phyloP scores from a whole-genome alignment of 345 rosid genomes.

The Arabis alpina region DNA sequence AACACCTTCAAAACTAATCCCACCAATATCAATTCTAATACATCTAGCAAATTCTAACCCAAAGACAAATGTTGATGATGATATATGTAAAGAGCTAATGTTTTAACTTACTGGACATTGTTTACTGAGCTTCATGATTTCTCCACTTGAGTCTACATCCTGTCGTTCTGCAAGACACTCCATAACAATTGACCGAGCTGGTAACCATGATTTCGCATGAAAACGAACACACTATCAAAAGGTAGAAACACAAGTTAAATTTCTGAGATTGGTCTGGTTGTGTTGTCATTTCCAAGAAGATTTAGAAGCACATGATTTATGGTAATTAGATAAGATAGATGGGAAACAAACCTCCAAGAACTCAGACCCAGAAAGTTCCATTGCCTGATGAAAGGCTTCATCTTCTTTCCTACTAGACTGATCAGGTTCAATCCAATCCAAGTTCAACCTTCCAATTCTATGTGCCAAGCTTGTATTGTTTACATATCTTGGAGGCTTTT shows the following conservation, averaged over 20 bases:
- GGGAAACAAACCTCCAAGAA: constrained; percentile 56
- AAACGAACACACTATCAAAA: constrained; percentile 59
- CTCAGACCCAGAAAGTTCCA: constrained; percentile 77
- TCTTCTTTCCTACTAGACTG: constrained; percentile 79
- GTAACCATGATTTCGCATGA: constrained; percentile 83
- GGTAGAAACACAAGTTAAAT: constrained; percentile 15
- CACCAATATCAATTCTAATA: not conserved
- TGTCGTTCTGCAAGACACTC: constrained; percentile 63
- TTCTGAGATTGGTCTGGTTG: too few relatives aligned
- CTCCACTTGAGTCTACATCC: constrained; percentile 70
- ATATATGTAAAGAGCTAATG: not conserved
- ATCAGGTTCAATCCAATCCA: constrained; percentile 85
- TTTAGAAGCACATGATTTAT: not conserved
- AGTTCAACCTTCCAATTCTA: constrained; percentile 79
- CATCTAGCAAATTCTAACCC: too few relatives aligned
- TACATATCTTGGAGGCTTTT: constrained; percentile 80
- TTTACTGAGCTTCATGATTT: constrained; percentile 65
- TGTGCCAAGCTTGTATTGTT: constrained; percentile 66
- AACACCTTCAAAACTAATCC: constrained; percentile 15
- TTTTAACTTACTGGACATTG: constrained; percentile 87
- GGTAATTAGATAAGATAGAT: not conserved
- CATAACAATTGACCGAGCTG: constrained; percentile 79
- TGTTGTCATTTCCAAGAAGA: not conserved
- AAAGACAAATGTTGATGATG: too few relatives aligned
- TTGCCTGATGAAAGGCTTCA: constrained; percentile 72